A percentile compares a stretch with the other conserved stretches of the same genome.
These are phyloP conservation scores for Oxytropis ochrocephala DNA, from an alignment of 306 rosid species.

Conservation along the genomic window DNA sequence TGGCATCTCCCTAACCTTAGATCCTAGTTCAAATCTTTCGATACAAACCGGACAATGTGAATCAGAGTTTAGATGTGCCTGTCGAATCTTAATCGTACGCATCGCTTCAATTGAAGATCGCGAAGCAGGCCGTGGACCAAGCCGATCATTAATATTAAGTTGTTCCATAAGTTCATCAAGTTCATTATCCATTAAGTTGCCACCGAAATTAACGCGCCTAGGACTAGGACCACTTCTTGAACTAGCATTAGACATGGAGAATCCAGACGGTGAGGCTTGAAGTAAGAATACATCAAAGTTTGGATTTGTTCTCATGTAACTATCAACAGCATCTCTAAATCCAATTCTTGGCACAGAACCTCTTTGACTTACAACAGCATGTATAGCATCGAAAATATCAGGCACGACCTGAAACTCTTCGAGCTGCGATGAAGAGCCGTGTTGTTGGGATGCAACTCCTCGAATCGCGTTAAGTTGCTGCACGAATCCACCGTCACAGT, in stretches of 20 bases:
- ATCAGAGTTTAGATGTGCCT: slow-evolving; percentile 46
- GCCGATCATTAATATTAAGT: slow-evolving; percentile 32
- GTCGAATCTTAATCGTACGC: slow-evolving; percentile 56
- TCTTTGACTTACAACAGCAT: slow-evolving; percentile 38
- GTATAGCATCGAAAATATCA: slow-evolving; percentile 28
- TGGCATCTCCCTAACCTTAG: slow-evolving; percentile 59
- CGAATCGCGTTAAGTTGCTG: slow-evolving; percentile 33
- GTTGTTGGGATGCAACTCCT: neutral
- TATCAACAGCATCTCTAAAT: slow-evolving; percentile 30
- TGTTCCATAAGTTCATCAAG: slow-evolving; percentile 47
- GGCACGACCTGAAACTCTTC: slow-evolving; percentile 32
- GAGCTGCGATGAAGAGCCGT: neutral
- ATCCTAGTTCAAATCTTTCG: slow-evolving; percentile 59
- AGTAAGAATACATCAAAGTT: too few species aligned
- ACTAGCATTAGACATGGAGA: too few species aligned
- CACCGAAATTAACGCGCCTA: slow-evolving; percentile 21
- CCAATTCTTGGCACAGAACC: slow-evolving; percentile 35
- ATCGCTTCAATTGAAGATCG: slow-evolving; percentile 56
- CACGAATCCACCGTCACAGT: slow-evolving; percentile 50
- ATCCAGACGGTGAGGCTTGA: too few species aligned
- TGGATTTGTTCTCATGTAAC: slow-evolving; percentile 25
- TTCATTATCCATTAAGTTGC: slow-evolving; percentile 34
- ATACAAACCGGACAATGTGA: slow-evolving; percentile 62
- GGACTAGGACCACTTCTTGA: slow-evolving; percentile 31
- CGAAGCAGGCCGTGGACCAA: slow-evolving; percentile 56